phyloP scores from a whole-genome alignment of 768 basidiomycete species.

The Polyporus arcularius region DNA sequence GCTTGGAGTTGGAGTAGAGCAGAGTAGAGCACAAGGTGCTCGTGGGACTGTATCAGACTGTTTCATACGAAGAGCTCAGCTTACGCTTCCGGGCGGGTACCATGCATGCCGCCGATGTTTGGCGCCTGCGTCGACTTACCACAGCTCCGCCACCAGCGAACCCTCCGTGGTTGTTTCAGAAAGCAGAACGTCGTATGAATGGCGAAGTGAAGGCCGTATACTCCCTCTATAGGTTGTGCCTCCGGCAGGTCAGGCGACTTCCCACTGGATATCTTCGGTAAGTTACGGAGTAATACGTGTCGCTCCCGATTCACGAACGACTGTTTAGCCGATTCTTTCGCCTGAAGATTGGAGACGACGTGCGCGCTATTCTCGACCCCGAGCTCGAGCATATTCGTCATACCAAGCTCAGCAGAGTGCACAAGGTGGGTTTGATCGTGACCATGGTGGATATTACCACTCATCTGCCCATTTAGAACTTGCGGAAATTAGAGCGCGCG shows the following conservation, averaged over 20 bases:
- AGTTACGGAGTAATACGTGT: conserved; percentile 11
- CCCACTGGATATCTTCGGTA: conserved; percentile 52
- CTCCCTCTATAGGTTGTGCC: conserved; percentile 42
- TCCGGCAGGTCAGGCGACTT: conserved; percentile 43
- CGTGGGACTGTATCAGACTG: not conserved
- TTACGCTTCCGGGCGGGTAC: no score
- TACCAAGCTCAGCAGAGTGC: conserved; percentile 49
- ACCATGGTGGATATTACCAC: not conserved
- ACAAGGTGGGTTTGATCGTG: conserved; percentile 43
- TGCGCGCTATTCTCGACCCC: conserved; percentile 47
- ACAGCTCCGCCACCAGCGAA: not conserved
- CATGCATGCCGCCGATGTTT: no score
- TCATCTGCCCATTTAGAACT: conserved; percentile 41
- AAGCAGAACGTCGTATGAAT: conserved; percentile 9
- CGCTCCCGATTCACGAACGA: conserved; percentile 7
- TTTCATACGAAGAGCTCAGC: no score
- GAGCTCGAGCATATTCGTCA: conserved; percentile 32
- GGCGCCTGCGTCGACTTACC: not conserved
- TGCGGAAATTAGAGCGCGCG: conserved; percentile 54
- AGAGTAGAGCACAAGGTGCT: not conserved
- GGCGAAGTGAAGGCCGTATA: conserved; percentile 18
- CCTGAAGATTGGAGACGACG: conserved; percentile 58
- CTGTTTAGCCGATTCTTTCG: conserved; percentile 60
- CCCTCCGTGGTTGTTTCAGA: not conserved
- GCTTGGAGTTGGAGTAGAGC: no score